Conservation (phyloP, 2,329 filamentous ascomycete genomes). For the Colletotrichum musicola region DNA sequence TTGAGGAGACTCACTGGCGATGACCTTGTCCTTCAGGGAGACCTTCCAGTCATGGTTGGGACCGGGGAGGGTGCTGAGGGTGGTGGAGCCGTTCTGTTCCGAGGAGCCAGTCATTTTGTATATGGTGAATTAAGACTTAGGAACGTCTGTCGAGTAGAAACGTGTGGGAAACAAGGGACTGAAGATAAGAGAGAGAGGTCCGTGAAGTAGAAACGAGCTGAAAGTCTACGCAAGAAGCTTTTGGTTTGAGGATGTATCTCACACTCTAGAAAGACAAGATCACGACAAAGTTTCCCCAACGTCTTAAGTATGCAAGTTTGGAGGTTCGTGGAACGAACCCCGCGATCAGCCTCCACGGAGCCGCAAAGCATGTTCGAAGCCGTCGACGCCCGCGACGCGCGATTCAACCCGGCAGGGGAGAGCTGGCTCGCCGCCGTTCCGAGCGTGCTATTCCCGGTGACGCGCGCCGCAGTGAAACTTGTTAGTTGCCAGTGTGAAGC, state of each 20-base stretch:
- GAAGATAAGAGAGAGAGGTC: background rate
- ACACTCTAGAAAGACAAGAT: background rate
- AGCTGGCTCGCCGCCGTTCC: background rate
- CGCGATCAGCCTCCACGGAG: slow-evolving; percentile 9
- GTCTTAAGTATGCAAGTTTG: slow-evolving; percentile 22
- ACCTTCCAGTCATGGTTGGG: slow-evolving; percentile 51
- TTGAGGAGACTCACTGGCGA: slow-evolving; percentile 48
- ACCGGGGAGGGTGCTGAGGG: slow-evolving; percentile 49
- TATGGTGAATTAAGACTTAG: slow-evolving; percentile 6
- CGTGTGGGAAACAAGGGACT: background rate
- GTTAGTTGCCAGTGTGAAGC: background rate
- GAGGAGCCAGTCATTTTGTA: slow-evolving; percentile 9
- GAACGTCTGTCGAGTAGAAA: background rate
- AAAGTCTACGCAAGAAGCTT: slow-evolving; percentile 2
- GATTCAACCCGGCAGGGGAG: slow-evolving; percentile 2
- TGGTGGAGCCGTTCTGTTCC: slow-evolving; percentile 32
- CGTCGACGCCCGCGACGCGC: slow-evolving; percentile 19
- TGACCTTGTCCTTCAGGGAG: slow-evolving; percentile 52
- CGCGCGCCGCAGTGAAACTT: slow-evolving; percentile 5
- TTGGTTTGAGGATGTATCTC: slow-evolving; percentile 4
- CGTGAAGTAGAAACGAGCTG: background rate
- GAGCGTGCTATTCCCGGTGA: background rate
- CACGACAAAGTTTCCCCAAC: slow-evolving; percentile 14
- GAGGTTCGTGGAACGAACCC: slow-evolving; percentile 12
- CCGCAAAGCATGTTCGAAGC: slow-evolving; percentile 1